phyloP scores from a whole-genome alignment of 1,284 basidiomycete species.

The Retiboletus fuscus region DNA sequence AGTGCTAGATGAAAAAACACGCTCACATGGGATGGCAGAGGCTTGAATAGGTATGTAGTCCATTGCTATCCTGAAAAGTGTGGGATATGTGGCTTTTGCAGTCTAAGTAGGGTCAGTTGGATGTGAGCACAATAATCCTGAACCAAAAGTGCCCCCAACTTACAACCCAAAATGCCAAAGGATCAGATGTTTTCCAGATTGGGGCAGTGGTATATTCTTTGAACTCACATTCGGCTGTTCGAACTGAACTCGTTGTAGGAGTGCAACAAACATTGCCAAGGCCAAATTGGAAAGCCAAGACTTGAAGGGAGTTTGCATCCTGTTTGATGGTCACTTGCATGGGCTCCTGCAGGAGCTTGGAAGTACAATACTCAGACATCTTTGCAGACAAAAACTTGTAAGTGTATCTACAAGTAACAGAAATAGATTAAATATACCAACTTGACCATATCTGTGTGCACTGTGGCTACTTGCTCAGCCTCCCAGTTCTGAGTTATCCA shows the following conservation, averaged over 20 bases:
- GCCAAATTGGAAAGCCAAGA: too few relatives aligned
- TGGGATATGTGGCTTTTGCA: too few relatives aligned
- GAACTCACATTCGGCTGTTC: too few relatives aligned
- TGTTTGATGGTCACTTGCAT: not conserved
- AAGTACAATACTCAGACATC: not conserved
- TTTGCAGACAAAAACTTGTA: not conserved
- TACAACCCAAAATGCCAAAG: too few relatives aligned
- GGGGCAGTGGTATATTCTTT: too few relatives aligned
- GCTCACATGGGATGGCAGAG: not conserved
- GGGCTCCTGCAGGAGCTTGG: not conserved
- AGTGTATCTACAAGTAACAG: not conserved
- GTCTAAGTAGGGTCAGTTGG: too few relatives aligned
- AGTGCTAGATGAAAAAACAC: conserved; percentile 16
- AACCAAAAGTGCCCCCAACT: too few relatives aligned
- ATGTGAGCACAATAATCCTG: too few relatives aligned
- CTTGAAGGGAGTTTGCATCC: too few relatives aligned
- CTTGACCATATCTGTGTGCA: not conserved
- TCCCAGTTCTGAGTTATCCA: not conserved
- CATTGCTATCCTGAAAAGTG: conserved; percentile 10
- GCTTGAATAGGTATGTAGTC: conserved; percentile 21
- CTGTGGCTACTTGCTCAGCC: not conserved
- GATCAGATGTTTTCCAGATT: too few relatives aligned
- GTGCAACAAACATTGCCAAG: too few relatives aligned
- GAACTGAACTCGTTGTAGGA: too few relatives aligned
- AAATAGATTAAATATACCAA: not conserved